phyloP scores from a whole-genome alignment of 306 rosid species.

The Malus sylvestris region DNA sequence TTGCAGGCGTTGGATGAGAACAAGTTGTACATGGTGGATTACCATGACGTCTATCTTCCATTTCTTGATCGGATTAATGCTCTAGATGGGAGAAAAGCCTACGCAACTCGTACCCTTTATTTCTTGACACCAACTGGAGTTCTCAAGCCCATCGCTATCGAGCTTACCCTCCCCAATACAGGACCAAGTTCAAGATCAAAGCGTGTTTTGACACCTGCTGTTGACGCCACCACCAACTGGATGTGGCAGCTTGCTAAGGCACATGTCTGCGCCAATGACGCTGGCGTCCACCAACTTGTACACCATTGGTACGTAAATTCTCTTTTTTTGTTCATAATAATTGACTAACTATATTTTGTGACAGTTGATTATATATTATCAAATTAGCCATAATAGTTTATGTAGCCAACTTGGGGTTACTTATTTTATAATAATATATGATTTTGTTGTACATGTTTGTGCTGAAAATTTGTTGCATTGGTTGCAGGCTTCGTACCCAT shows the following conservation, averaged over 20 bases:
- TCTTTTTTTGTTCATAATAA: neutral
- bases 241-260: conserved; percentile 91
- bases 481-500: conserved; percentile 76
- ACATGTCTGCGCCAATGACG: conserved; percentile 81
- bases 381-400: neutral
- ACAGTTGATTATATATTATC: neutral
- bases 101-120: conserved; percentile 75
- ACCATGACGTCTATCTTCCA: conserved; percentile 85
- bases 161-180: conserved; percentile 70
- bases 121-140: conserved; percentile 60
- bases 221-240: conserved; percentile 82
- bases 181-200: conserved; percentile 54
- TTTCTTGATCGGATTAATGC: conserved; percentile 74
- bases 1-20: conserved; percentile 63
- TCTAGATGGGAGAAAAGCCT: conserved; percentile 81
- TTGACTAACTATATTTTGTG: neutral
- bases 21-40: conserved; percentile 65
- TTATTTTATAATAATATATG: neutral
- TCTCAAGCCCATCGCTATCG: conserved; percentile 83
- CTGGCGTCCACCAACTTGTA: conserved; percentile 91
- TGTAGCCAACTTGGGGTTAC: neutral
- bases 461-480: neutral
- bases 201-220: conserved; percentile 61
- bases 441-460: neutral
- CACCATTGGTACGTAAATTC: conserved; percentile 67